Evolutionary conservation across 176 grass and related monocot genomes (phyloP), one percentile per base, ranked within the genome.

Genomic region (Zizania latifolia): DNA sequence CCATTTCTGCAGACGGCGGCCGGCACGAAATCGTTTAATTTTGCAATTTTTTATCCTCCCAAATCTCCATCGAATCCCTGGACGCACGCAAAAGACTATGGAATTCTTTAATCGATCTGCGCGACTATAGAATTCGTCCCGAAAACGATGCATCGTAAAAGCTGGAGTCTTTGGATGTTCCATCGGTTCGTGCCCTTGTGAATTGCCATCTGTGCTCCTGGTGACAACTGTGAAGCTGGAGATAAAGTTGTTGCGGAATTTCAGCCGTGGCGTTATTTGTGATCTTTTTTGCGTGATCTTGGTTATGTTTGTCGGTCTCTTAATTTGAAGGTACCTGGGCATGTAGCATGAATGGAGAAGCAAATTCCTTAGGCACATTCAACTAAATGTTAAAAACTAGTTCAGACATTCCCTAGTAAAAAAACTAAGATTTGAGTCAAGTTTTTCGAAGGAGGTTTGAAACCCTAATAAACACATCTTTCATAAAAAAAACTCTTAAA

Each of bases 131-230:
- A 59, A 57, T 46, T 45, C 14, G 7, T 10, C 26, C 37, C 1
- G 37, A 80, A 70, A 84, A 62, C 9, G 80, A 84, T 44, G 54
- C 30, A 31, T 70, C 70, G 53, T 63, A 33, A 83, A 87, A 79
- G 80, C 75, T 54, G 75, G 53, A 83, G 79, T 53, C 62, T 58
- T 83, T 83, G 86, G 54, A 62, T 53, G 80, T 54, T 83, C 80
- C 85, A 28, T 48, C 4, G 74, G 50, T 58, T 36, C 29, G 44
- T 62, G 61, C 2, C n/a, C 66, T 46, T 62, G 65, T 40, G 32
- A 23, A 21, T 0, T 5, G 32, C 10, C 11, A 21, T 15, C 16
- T 50, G 53, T 3, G 28, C 15, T 27, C 28, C 5, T 2, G 4
- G 44, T 56, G 44, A 61, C 57, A 38, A 17, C 40, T 62, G 38